These are phyloP conservation scores for Infundibulicybe gibba DNA, from an alignment of 768 basidiomycete species.

Conservation along the genomic window DNA sequence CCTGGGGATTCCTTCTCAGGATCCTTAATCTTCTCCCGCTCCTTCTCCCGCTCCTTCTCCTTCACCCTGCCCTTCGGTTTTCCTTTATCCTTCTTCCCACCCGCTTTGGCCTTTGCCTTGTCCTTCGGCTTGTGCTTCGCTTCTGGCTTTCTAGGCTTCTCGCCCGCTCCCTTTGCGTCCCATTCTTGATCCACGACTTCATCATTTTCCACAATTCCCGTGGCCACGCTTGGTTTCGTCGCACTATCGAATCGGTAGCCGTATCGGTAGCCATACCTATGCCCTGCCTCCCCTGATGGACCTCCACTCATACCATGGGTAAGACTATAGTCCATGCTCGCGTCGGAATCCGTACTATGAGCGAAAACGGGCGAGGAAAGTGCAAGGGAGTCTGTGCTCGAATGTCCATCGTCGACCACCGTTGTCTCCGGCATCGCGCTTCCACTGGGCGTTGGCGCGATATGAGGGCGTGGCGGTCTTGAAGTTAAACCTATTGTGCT, in stretches of 20 bases:
- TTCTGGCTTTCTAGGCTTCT: too few relatives aligned
- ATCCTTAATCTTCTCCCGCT: neutral
- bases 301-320: constrained; percentile 3
- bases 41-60: neutral
- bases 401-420: too few relatives aligned
- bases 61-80: neutral
- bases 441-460: too few relatives aligned
- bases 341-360: constrained; percentile 20
- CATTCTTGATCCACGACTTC: constrained; percentile 3
- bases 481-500: too few relatives aligned
- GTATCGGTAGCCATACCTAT: constrained; percentile 22
- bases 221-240: constrained; percentile 1
- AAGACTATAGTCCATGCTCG: constrained; percentile 3
- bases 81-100: neutral
- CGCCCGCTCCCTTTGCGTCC: too few relatives aligned
- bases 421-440: too few relatives aligned
- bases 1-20: too few relatives aligned
- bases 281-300: neutral
- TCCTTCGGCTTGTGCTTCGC: neutral
- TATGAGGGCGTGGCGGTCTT: too few relatives aligned
- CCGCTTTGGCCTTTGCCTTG: neutral
- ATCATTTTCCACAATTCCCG: constrained; percentile 1
- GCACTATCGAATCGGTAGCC: constrained; percentile 10
- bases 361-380: constrained; percentile 41
- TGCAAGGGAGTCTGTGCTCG: constrained; percentile 11